A percentile compares a stretch with the other conserved stretches of the same genome.
These are phyloP conservation scores for Styphnolobium japonicum DNA, from an alignment of 306 rosid genomes.

Conservation along the genomic window DNA sequence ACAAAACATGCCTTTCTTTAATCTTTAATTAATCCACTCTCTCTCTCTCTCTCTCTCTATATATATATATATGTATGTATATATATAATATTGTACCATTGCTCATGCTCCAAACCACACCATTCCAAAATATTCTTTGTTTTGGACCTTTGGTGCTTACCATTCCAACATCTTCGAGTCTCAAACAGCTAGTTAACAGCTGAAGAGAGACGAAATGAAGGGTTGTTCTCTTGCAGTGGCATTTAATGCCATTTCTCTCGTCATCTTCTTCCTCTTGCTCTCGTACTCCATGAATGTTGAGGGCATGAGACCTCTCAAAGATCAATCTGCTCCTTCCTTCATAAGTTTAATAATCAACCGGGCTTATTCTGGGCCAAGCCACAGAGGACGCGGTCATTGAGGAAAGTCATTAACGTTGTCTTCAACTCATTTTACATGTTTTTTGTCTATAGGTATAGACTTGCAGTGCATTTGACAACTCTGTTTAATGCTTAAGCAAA, in stretches of 20 bases:
- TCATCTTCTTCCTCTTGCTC: slow-evolving; percentile 39
- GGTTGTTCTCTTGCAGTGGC: slow-evolving; percentile 20
- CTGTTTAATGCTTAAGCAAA: not conserved
- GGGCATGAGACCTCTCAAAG: slow-evolving; percentile 43
- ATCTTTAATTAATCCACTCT: not conserved
- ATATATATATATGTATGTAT: too few species aligned
- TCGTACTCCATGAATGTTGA: slow-evolving; percentile 38
- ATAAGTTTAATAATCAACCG: slow-evolving; percentile 6
- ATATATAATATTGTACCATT: not conserved
- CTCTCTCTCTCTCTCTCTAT: too few species aligned
- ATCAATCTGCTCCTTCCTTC: slow-evolving; percentile 23
- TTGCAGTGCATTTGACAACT: not conserved
- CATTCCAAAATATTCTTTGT: not conserved
- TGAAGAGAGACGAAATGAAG: slow-evolving; percentile 24
- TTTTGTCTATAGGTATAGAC: not conserved
- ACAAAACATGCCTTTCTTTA: not conserved
- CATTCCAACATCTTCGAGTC: not conserved
- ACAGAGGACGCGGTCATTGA: slow-evolving; percentile 53
- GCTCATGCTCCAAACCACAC: not conserved
- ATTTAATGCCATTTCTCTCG: slow-evolving; percentile 33
- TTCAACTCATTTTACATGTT: not conserved
- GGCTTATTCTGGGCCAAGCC: slow-evolving; percentile 50
- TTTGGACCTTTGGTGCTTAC: not conserved
- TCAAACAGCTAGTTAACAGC: not conserved
- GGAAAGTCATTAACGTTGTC: not conserved